phyloP scores from a whole-genome alignment of 805 yeast genomes.

The Hemisphaericaspora nanyangensis region DNA sequence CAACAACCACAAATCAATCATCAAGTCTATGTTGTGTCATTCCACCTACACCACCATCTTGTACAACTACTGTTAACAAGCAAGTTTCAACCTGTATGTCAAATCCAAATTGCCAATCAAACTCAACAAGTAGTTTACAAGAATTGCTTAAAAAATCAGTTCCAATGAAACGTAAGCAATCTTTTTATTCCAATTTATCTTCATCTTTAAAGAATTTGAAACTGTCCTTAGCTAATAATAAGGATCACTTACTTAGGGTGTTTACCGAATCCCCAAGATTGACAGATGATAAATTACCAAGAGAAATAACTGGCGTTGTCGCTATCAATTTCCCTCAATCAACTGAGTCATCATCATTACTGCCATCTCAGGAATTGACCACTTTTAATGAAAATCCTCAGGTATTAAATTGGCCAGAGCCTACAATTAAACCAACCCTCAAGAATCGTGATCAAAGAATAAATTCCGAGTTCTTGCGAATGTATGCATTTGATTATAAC shows the following conservation, averaged over 20 bases:
- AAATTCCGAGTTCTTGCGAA: constrained; percentile 45
- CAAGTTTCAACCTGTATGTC: background rate
- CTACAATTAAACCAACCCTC: constrained; percentile 6
- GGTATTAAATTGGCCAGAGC: background rate
- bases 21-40: background rate
- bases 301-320: background rate
- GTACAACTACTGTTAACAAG: constrained; percentile 8
- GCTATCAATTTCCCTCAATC: background rate
- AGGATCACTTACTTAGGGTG: constrained; percentile 5
- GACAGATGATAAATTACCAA: constrained; percentile 15
- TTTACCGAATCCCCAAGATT: constrained; percentile 10
- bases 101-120: constrained; percentile 2
- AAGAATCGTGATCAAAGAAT: constrained; percentile 46
- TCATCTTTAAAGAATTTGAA: constrained; percentile 11
- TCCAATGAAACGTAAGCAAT: background rate
- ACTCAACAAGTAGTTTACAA: constrained; percentile 7
- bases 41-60: constrained; percentile 4
- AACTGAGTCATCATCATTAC: background rate
- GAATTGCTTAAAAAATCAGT: constrained; percentile 6
- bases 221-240: constrained; percentile 4
- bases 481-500: constrained; percentile 48
- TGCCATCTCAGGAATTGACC: constrained; percentile 12
- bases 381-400: constrained; percentile 11
- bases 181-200: constrained; percentile 12
- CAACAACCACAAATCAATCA: background rate